These are phyloP conservation scores for Acanthamoeba pearcei DNA, from an alignment of 208 protist genomes.

Conservation along the genomic window DNA sequence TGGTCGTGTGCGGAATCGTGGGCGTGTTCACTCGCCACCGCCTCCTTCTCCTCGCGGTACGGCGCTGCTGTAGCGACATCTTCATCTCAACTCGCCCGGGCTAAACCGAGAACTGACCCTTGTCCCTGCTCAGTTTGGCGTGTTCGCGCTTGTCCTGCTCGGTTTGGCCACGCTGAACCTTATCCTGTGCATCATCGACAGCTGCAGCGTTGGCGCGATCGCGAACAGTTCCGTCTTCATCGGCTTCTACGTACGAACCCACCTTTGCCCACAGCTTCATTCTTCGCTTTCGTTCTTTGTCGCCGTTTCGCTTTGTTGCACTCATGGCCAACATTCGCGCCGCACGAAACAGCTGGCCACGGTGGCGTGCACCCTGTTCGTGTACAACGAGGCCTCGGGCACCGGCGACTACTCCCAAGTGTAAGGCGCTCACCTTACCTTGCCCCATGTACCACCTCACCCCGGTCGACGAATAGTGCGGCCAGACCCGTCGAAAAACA, in stretches of 20 bases:
- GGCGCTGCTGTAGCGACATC: background rate
- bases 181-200: background rate
- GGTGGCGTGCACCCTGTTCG: background rate
- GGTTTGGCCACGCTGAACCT: constrained; percentile 10
- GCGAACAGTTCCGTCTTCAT: background rate
- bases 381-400: background rate
- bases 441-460: background rate
- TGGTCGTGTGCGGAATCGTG: background rate
- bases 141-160: constrained; percentile 1
- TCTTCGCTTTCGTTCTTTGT: background rate
- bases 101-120: background rate
- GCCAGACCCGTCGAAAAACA: background rate
- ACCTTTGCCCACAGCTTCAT: background rate
- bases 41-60: constrained; percentile 16
- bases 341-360: background rate
- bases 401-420: background rate
- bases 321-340: background rate
- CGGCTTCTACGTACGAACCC: background rate
- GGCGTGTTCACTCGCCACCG: constrained; percentile 13
- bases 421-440: background rate
- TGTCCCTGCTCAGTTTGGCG: background rate
- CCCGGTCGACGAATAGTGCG: background rate
- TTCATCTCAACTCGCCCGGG: background rate
- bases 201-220: background rate
- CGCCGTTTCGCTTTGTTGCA: background rate